phyloP scores from a whole-genome alignment of 1,139 yeast species.

The Suhomyces atakaporum region DNA sequence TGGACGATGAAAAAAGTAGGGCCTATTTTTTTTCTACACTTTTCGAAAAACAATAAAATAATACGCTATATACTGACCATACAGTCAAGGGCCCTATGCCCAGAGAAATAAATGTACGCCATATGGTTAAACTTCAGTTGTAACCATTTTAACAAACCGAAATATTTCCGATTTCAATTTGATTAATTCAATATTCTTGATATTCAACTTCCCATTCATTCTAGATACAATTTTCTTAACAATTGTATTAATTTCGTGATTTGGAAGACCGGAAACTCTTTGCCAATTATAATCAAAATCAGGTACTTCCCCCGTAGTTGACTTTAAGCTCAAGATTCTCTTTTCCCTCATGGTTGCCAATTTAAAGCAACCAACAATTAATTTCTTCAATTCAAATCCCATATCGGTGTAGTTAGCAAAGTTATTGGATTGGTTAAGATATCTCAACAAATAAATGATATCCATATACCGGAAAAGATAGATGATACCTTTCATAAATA shows the following conservation, averaged over 20 bases:
- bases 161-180: constrained; percentile 45
- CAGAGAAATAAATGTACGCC: constrained; percentile 3
- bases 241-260: constrained; percentile 38
- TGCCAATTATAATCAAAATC: constrained; percentile 29
- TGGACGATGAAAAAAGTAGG: too few relatives aligned
- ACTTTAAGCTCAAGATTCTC: constrained; percentile 12
- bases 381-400: constrained; percentile 48
- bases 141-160: constrained; percentile 48
- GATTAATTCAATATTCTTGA: constrained; percentile 40
- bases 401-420: constrained; percentile 38
- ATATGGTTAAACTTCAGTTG: constrained; percentile 27
- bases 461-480: constrained; percentile 53
- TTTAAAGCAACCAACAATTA: constrained; percentile 48
- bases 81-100: neutral
- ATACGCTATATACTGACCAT: constrained; percentile 9
- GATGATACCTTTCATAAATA: constrained; percentile 46
- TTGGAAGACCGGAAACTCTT: constrained; percentile 40
- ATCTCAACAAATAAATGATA: constrained; percentile 47
- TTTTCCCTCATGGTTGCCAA: constrained; percentile 40
- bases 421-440: constrained; percentile 51
- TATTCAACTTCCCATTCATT: constrained; percentile 46
- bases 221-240: constrained; percentile 42
- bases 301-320: constrained; percentile 5
- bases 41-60: neutral
- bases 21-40: too few relatives aligned